Conservation (phyloP, 345 rosid genomes). For the Populus alba region DNA sequence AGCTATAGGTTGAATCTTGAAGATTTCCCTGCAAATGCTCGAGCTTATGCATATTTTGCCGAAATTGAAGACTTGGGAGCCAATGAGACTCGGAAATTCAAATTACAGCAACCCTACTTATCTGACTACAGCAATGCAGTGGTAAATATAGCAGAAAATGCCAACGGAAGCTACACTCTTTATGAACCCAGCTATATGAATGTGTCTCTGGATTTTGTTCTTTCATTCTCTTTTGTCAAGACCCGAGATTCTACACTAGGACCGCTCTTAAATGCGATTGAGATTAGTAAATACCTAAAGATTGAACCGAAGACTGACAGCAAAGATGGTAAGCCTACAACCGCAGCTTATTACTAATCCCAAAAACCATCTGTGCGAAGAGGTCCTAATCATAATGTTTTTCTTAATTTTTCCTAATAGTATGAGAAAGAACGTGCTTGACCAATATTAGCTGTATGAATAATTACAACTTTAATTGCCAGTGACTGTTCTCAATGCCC, state of each 20-base stretch:
- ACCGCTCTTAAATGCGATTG: slow-evolving; percentile 85
- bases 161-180: slow-evolving; percentile 81
- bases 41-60: slow-evolving; percentile 89
- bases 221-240: slow-evolving; percentile 70
- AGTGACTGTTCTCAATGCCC: slow-evolving; percentile 61
- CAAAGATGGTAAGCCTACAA: slow-evolving; percentile 58
- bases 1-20: slow-evolving; percentile 87
- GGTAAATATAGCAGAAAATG: slow-evolving; percentile 92
- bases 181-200: slow-evolving; percentile 99
- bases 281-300: slow-evolving; percentile 75
- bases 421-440: slow-evolving; percentile 8
- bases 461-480: slow-evolving; percentile 23
- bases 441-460: slow-evolving; percentile 7
- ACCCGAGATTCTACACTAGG: slow-evolving; percentile 80
- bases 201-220: slow-evolving; percentile 64
- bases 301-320: slow-evolving; percentile 59
- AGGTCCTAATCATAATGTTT: not conserved
- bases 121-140: slow-evolving; percentile 89
- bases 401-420: not conserved
- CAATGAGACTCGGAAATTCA: slow-evolving; percentile 80
- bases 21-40: slow-evolving; percentile 92
- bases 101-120: slow-evolving; percentile 52
- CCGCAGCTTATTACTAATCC: not conserved
- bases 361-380: not conserved
- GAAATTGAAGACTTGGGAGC: slow-evolving; percentile 75